Percentiles rank a stretch among this genome's conserved stretches.
Conservation (phyloP, 2,329 filamentous ascomycete genomes). For the Penicillium sp. region DNA sequence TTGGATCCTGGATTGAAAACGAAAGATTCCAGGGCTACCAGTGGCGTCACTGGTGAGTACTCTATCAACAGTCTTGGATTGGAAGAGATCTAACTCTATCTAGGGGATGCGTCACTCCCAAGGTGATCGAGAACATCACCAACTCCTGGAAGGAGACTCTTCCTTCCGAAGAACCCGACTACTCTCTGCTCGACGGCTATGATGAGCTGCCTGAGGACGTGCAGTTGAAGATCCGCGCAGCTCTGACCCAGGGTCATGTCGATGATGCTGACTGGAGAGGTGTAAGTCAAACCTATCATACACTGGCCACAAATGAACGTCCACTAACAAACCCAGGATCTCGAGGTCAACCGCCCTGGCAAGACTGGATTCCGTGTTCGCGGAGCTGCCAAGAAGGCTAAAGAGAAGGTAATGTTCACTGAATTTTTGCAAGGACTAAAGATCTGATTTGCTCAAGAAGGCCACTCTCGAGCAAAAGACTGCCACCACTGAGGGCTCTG, state of each 20-base stretch:
- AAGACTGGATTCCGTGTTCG: constrained; percentile 57
- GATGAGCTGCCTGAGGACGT: constrained; percentile 67
- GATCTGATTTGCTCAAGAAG: constrained; percentile 9
- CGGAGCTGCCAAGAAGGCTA: constrained; percentile 34
- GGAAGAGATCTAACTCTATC: not conserved
- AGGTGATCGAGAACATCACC: constrained; percentile 5
- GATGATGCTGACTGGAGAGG: constrained; percentile 83
- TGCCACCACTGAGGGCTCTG: constrained; percentile 17
- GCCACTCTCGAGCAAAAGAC: constrained; percentile 10
- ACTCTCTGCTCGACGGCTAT: constrained; percentile 70
- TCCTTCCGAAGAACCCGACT: constrained; percentile 48
- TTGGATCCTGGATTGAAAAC: constrained; percentile 67
- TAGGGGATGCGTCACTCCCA: constrained; percentile 84
- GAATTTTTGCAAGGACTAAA: not conserved
- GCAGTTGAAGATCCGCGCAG: constrained; percentile 68
- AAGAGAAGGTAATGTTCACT: constrained; percentile 19
- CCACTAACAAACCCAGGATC: constrained; percentile 53
- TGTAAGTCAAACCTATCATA: constrained; percentile 50
- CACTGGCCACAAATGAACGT: not conserved
- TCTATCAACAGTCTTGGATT: not conserved
- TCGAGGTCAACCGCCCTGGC: constrained; percentile 67
- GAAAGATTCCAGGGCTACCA: constrained; percentile 59
- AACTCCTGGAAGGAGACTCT: not conserved
- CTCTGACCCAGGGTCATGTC: constrained; percentile 72
- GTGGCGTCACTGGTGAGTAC: constrained; percentile 79